Conservation (phyloP, 2,329 filamentous ascomycete species). For the Phialophora chinensis region DNA sequence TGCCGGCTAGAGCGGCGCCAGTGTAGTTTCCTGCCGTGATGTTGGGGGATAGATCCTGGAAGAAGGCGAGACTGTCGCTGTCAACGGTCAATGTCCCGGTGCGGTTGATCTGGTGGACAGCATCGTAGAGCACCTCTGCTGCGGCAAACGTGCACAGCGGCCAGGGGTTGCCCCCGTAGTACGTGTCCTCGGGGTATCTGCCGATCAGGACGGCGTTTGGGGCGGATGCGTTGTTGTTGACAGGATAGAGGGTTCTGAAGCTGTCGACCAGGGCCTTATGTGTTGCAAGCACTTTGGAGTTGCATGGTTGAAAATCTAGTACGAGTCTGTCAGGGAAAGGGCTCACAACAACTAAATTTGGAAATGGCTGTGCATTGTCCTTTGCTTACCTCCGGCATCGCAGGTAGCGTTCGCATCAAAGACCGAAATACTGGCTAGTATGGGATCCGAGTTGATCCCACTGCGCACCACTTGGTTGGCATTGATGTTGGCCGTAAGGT, state of each 20-base stretch:
- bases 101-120: slow-evolving; percentile 72
- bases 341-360: not conserved
- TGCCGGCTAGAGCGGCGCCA: slow-evolving; percentile 53
- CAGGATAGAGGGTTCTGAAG: slow-evolving; percentile 71
- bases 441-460: slow-evolving; percentile 74
- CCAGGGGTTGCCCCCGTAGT: slow-evolving; percentile 81
- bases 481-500: slow-evolving; percentile 73
- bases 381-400: slow-evolving; percentile 62
- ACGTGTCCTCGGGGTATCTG: slow-evolving; percentile 73
- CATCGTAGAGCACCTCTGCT: slow-evolving; percentile 79
- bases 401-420: slow-evolving; percentile 71
- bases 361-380: not conserved
- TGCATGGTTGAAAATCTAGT: slow-evolving; percentile 70
- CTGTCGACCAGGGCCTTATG: slow-evolving; percentile 77
- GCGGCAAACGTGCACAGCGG: slow-evolving; percentile 76
- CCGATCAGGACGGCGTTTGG: slow-evolving; percentile 68
- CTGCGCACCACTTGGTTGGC: slow-evolving; percentile 63
- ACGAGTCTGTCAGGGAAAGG: not conserved
- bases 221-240: slow-evolving; percentile 70
- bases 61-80: slow-evolving; percentile 71
- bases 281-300: slow-evolving; percentile 69
- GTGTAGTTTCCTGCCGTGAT: slow-evolving; percentile 67
- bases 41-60: slow-evolving; percentile 66
- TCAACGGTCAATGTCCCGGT: slow-evolving; percentile 70
- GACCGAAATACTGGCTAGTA: slow-evolving; percentile 69